Base-by-base conservation (phyloP, 192 early-diverging fungal genomes). In the Endogone sp. region DNA sequence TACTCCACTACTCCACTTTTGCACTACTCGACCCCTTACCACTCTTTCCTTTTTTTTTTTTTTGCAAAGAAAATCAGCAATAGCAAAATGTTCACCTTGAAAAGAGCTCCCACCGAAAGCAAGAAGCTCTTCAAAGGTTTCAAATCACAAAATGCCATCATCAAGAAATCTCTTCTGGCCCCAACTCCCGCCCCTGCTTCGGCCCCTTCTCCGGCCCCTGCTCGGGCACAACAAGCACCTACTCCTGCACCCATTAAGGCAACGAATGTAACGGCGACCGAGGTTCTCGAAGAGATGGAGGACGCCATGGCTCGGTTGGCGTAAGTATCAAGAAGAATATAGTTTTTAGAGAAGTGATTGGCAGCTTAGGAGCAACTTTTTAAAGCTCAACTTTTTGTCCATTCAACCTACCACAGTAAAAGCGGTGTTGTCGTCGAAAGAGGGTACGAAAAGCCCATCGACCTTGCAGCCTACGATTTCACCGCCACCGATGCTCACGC, bases 401-500 rank as follows among this genome's bases (percentile, higher is more conserved):
- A 49, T 16, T 16, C 16, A 16, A 49, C 16, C 37, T 16, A 16
- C 37, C 37, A 49, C 37, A 49, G 37, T 49, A 49, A 49, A 49
- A 11, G 9, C 6, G 37, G 37, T 49, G 16, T 16, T 16, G 16
- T 49, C 9, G 37, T 49, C 16, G 37, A 49, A 16, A 49, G 16
- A 16, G 37, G 37, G 9, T 49, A 49, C 37, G 37, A 49, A 6
- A 49, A 49, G 37, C 37, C 37, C 6, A 6, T 49, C 37, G 16
- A 49, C 37, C 37, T 49, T 16, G 37, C 37, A 6, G 37, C 37
- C 37, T 74, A 69, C 20, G 79, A 83, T 63, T 78, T 83, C 64
- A 66, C 71, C 2, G 69, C 72, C 24, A 70, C 78, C 44, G 82
- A 83, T 68, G 62, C 61, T 2, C 68, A 75, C 63, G 81, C 81